Conservation (phyloP, 2,329 filamentous ascomycete species). For the Amesomyces nigricolor region DNA sequence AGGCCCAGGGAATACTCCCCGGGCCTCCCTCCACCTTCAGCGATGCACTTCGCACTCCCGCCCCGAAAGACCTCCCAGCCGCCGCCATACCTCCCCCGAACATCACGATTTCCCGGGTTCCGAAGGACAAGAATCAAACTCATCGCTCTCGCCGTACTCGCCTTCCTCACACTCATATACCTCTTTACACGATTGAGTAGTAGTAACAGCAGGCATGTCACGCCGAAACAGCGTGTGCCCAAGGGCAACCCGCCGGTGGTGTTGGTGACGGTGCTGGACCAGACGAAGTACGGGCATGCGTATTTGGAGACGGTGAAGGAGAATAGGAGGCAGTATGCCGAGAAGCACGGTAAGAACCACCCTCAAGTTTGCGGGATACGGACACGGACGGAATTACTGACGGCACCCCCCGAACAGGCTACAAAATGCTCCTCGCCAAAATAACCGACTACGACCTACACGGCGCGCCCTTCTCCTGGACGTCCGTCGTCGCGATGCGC, state of each 20-base stretch:
- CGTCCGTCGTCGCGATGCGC: conserved; percentile 76
- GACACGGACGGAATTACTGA: no score
- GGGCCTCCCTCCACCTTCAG: neutral
- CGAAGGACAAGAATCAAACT: conserved; percentile 56
- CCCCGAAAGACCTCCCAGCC: conserved; percentile 76
- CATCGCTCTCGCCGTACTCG: conserved; percentile 49
- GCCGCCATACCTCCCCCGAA: conserved; percentile 61
- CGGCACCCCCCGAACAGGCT: conserved; percentile 51
- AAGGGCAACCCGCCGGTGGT: conserved; percentile 61
- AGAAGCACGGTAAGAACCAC: conserved; percentile 58
- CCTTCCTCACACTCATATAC: conserved; percentile 55
- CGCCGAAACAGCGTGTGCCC: conserved; percentile 31
- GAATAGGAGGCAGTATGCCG: conserved; percentile 81
- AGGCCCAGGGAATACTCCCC: conserved; percentile 11
- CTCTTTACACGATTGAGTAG: conserved; percentile 43
- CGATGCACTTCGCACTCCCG: conserved; percentile 87
- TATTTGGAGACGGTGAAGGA: conserved; percentile 71
- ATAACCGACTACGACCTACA: conserved; percentile 68
- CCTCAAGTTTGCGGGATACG: no score
- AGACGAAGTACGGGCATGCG: conserved; percentile 53
- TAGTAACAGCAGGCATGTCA: conserved; percentile 27
- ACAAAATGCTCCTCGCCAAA: conserved; percentile 75
- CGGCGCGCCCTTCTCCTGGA: conserved; percentile 59
- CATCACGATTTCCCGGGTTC: conserved; percentile 42
- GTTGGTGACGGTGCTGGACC: conserved; percentile 79